Conservation (phyloP, 1,284 basidiomycete species). For the Ganoderma lingzhi region DNA sequence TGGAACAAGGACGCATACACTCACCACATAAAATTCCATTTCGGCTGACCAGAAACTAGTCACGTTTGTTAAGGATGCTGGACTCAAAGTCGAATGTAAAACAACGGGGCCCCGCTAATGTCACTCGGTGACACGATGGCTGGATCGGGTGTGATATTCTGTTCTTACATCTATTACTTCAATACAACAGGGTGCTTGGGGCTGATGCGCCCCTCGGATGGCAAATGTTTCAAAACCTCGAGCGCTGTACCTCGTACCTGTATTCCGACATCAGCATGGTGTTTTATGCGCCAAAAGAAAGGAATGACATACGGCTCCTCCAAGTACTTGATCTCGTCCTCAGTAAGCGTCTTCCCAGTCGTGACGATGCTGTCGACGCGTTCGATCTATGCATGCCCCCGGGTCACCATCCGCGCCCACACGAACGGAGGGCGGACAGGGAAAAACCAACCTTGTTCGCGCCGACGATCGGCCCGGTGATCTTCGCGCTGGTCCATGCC, state of each 20-base stretch:
- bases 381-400: slow-evolving; percentile 11
- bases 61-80: too few species aligned
- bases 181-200: not conserved
- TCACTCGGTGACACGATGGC: not conserved
- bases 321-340: slow-evolving; percentile 35
- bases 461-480: slow-evolving; percentile 51
- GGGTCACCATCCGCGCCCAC: not conserved
- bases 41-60: not conserved
- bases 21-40: not conserved
- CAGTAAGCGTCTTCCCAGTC: slow-evolving; percentile 26
- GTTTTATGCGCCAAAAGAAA: not conserved
- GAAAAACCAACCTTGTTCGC: slow-evolving; percentile 32
- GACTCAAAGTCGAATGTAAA: not conserved
- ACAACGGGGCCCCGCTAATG: not conserved
- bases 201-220: not conserved
- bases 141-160: not conserved
- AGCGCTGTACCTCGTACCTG: slow-evolving; percentile 16
- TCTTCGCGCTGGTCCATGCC: slow-evolving; percentile 47
- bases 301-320: slow-evolving; percentile 33
- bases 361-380: slow-evolving; percentile 25
- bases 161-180: not conserved
- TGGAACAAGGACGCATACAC: not conserved
- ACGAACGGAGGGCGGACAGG: not conserved
- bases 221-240: not conserved
- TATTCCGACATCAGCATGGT: not conserved